Conservation (phyloP, 1,284 basidiomycete genomes). For the Malassezia caprae region DNA sequence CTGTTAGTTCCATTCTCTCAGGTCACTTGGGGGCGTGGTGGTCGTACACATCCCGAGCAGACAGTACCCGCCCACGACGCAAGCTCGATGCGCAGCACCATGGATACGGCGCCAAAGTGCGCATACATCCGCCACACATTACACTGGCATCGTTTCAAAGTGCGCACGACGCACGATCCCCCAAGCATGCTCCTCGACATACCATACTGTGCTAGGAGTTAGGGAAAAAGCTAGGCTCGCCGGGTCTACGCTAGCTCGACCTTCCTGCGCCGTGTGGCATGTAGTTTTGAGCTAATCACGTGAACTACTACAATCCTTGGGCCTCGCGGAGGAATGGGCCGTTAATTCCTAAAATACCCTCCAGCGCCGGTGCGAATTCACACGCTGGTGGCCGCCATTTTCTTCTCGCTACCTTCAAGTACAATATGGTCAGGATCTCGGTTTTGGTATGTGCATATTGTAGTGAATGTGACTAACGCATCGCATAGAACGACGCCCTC, state of each 20-base stretch:
- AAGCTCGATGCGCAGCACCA: neutral
- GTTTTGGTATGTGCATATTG: constrained; percentile 37
- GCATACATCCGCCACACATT: neutral
- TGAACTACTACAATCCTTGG: constrained; percentile 6
- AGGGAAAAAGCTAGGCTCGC: neutral
- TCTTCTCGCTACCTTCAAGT: constrained; percentile 23
- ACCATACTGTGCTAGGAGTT: constrained; percentile 16
- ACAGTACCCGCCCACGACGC: neutral
- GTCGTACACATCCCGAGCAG: neutral
- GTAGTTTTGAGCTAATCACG: constrained; percentile 18
- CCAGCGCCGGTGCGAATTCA: constrained; percentile 5
- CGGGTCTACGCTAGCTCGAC: neutral
- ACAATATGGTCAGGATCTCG: constrained; percentile 46
- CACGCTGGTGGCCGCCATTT: constrained; percentile 10
- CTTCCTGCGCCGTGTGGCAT: constrained; percentile 8
- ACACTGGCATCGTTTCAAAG: neutral
- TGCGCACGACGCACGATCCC: neutral
- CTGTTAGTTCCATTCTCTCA: constrained; percentile 8
- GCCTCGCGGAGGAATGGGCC: neutral
- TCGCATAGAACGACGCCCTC: constrained; percentile 43
- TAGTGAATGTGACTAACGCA: constrained; percentile 1
- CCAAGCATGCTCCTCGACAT: neutral
- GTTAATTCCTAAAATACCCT: constrained; percentile 12
- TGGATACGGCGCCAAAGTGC: neutral
- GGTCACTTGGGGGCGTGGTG: neutral